Evolutionary conservation across 78 protist species (phyloP).

Genomic region (Guillardia theta): DNA sequence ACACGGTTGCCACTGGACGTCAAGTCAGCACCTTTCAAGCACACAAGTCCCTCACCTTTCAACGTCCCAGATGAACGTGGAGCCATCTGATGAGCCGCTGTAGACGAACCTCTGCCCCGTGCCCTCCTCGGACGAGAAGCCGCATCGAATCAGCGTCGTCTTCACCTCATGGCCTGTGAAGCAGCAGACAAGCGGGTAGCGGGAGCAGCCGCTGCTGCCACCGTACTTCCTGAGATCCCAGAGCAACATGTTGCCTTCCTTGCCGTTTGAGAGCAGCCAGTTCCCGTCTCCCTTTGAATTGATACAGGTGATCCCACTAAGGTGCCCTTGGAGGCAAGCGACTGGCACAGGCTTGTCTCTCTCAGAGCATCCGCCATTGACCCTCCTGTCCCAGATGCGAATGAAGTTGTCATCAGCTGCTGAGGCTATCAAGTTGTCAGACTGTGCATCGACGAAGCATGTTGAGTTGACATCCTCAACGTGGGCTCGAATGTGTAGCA

Average conservation of each 20-base stretch:
- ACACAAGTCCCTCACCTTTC: too few relatives aligned
- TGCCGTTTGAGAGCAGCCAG: background rate
- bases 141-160: background rate
- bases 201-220: too few relatives aligned
- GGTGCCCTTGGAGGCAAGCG: background rate
- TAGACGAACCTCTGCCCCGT: background rate
- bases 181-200: too few relatives aligned
- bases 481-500: background rate
- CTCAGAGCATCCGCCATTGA: background rate
- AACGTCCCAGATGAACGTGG: too few relatives aligned
- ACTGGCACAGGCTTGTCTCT: too few relatives aligned
- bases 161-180: background rate
- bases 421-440: background rate
- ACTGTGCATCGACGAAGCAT: background rate
- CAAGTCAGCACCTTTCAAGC: background rate
- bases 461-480: background rate
- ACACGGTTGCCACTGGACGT: background rate
- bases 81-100: background rate
- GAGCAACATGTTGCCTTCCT: background rate
- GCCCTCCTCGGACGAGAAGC: background rate
- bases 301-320: background rate
- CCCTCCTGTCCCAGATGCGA: background rate
- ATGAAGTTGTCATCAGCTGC: background rate
- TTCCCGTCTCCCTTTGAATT: background rate
- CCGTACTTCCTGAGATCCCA: background rate